Evolutionary conservation across 192 early-diverging fungal genomes (phyloP), one percentile per base, ranked within the genome.

Genomic region (Cetraspora pellucida): DNA sequence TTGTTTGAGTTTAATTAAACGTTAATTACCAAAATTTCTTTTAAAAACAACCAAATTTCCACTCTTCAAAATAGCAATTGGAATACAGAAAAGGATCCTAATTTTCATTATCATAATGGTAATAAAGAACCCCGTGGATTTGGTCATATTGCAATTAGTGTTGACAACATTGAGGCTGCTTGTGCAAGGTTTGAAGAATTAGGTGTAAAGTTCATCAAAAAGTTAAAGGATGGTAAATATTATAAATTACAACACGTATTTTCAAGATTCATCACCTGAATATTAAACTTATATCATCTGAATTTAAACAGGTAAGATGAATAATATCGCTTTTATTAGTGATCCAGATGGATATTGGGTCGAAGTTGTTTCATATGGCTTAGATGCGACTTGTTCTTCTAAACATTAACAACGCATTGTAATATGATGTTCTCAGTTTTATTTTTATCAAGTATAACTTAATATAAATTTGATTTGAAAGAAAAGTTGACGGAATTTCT

Each of bases 331-430:
- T 13, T 95, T 95, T 77, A 89, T 93, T 54, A 75, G 85, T 44
- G 94, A 95, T 69, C 94, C 94, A 46, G 94, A 95, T 82, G 91
- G 91, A 78, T 95, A 94, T 81, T 92, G 92, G 87, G 81, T 94
- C 65, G 94, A 94, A 80, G 28, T 91, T 58, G 49, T 82, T 55
- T 68, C 68, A 54, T 57, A 64, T 45, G 70, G 66, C 10, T 69
- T 77, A 59, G 25, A 59, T 27, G 6, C 8, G 7, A 28, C 58
- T 59, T 37, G 37, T 37, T 2, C 37, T 6, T 37, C 37, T 37
- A 37, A 37, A 37, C 37, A 37, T 37, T 2, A 37, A 37, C 7
- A 37, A 37, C 7, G 7, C 3, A 6, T 37, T 37, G 7, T 37
- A 37, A 37, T 37, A 0, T 7, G 7, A 37, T 37, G 7, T 37